Evolutionary conservation across 1,139 yeast genomes (phyloP).

Genomic region (Yarrowia galli): DNA sequence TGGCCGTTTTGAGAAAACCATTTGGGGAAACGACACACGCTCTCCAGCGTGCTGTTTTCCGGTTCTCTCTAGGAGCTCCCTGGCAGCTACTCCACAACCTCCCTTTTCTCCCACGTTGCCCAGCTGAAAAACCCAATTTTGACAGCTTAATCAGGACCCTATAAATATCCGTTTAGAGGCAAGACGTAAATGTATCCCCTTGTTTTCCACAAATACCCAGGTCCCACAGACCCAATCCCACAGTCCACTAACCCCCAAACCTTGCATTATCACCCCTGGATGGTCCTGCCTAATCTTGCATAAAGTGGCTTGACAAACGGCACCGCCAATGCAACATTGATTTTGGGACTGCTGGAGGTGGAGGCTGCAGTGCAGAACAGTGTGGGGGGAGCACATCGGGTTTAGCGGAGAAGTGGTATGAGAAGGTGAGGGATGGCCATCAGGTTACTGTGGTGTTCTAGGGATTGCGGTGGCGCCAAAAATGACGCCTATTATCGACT

Average conservation of each 20-base stretch:
- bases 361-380: neutral
- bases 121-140: slow-evolving; percentile 1
- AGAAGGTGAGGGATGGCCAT: neutral
- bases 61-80: neutral
- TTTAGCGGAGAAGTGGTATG: neutral
- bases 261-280: neutral
- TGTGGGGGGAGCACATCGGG: neutral
- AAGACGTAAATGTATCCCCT: too few species aligned
- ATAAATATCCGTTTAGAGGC: too few species aligned
- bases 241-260: too few species aligned
- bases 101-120: neutral
- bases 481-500: too few species aligned
- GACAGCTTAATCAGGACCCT: neutral
- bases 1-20: too few species aligned
- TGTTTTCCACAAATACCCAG: too few species aligned
- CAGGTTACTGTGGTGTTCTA: too few species aligned
- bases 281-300: slow-evolving; percentile 25
- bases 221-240: too few species aligned
- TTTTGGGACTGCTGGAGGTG: neutral
- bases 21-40: too few species aligned
- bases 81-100: neutral
- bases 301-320: slow-evolving; percentile 29
- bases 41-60: too few species aligned
- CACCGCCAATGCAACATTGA: slow-evolving; percentile 27
- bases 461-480: too few species aligned